These are phyloP conservation scores for Brassica hybrid DNA, from an alignment of 441 rosid species.

Conservation along the genomic window DNA sequence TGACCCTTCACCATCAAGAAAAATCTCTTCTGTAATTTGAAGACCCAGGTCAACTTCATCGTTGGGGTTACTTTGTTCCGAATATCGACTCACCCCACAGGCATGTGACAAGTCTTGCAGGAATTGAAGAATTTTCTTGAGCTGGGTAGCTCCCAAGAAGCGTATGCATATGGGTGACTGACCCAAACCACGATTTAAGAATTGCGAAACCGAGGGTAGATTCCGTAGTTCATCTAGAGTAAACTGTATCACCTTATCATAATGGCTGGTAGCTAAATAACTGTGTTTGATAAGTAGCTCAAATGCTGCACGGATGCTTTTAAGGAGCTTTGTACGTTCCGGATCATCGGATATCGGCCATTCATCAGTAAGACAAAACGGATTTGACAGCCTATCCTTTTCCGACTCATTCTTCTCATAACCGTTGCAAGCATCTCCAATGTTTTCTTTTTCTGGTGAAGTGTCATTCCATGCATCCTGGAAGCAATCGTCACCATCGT, in stretches of 20 bases:
- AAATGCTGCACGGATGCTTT: slow-evolving; percentile 63
- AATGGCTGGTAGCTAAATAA: slow-evolving; percentile 77
- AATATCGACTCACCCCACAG: slow-evolving; percentile 73
- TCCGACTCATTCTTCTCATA: slow-evolving; percentile 52
- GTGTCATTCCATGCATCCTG: slow-evolving; percentile 81
- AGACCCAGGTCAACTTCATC: slow-evolving; percentile 52
- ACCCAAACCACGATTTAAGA: slow-evolving; percentile 63
- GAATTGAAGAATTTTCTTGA: slow-evolving; percentile 78
- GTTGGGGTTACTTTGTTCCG: slow-evolving; percentile 55
- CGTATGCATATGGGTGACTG: slow-evolving; percentile 77
- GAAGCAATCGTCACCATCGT: slow-evolving; percentile 69
- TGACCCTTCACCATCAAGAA: slow-evolving; percentile 61
- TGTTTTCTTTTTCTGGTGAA: slow-evolving; percentile 64
- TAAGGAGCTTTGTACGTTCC: slow-evolving; percentile 79
- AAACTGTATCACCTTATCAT: slow-evolving; percentile 74
- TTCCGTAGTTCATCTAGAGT: slow-evolving; percentile 77
- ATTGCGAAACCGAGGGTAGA: slow-evolving; percentile 64
- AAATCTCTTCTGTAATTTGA: slow-evolving; percentile 64
- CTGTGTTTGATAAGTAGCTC: slow-evolving; percentile 74
- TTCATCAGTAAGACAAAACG: slow-evolving; percentile 49
- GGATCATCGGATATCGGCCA: slow-evolving; percentile 82
- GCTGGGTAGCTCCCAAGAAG: slow-evolving; percentile 83
- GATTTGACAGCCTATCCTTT: slow-evolving; percentile 42
- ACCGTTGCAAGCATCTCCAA: slow-evolving; percentile 49
- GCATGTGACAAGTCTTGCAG: slow-evolving; percentile 83